Percentiles rank a stretch among this genome's conserved stretches.
Evolutionary conservation across 768 basidiomycete genomes (phyloP).

Genomic region (Naganishia antarctica): DNA sequence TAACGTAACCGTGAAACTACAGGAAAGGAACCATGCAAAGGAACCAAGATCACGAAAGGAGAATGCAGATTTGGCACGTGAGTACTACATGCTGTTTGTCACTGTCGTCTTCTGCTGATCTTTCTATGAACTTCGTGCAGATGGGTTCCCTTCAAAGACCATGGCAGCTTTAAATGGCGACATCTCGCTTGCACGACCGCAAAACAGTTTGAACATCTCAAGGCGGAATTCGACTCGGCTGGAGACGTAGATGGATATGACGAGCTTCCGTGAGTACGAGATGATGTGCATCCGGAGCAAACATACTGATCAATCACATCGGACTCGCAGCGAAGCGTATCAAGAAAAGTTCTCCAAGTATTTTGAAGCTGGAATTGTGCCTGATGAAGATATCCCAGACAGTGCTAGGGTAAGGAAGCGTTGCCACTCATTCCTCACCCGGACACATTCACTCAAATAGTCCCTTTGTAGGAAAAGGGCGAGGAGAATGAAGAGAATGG

Average conservation of each 20-base stretch:
- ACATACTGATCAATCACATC: neutral
- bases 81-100: neutral
- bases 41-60: slow-evolving; percentile 24
- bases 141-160: slow-evolving; percentile 19
- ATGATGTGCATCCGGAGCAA: no score
- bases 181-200: slow-evolving; percentile 24
- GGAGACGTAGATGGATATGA: slow-evolving; percentile 22
- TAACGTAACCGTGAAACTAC: neutral
- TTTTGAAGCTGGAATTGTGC: slow-evolving; percentile 15
- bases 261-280: slow-evolving; percentile 16
- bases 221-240: slow-evolving; percentile 15
- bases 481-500: slow-evolving; percentile 6
- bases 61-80: slow-evolving; percentile 23
- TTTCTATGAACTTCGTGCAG: neutral
- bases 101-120: neutral
- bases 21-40: slow-evolving; percentile 23
- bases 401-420: slow-evolving; percentile 6
- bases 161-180: slow-evolving; percentile 23
- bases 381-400: slow-evolving; percentile 21
- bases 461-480: slow-evolving; percentile 16
- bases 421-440: neutral
- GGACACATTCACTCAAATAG: no score
- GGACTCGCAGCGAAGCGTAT: slow-evolving; percentile 1
- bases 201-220: slow-evolving; percentile 23
- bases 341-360: slow-evolving; percentile 21